Evolutionary conservation across 805 yeast genomes (phyloP), one percentile per base, ranked within the genome.

Genomic region (Wickerhamiella cacticola): DNA sequence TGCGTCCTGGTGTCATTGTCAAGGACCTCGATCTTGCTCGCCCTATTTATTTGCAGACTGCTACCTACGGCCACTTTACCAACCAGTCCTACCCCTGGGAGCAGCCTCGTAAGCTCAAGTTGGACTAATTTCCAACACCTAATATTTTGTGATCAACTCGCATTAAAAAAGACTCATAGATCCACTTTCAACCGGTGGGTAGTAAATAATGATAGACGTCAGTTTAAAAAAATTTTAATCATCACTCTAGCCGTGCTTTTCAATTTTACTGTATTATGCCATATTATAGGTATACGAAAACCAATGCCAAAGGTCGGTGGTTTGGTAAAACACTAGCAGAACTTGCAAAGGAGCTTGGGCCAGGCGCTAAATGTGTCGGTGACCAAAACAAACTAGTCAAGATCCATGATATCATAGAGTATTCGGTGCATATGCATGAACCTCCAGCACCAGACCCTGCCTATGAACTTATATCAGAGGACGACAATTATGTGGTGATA

Each of bases 81-180:
- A 85, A 92, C 82, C 99, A 89, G 78, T 82, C 80, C 66, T 83
- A 86, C 80, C 75, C 96, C 63, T 92, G 99, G 99, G 99, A 92
- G 78, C 79, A 84, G 73, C 95, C 96, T 72, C 86, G 63, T 53
- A 58, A 60, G 59, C 67, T 68, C 55, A 54, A 64, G 57, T 55
- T 66, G 26, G 28, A 34, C 31, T 44, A 41, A 26, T 3, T 6
- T 40, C 13, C 33, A 26, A 36, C 41, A 18, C 16, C 25, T 21
- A 36, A 36, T 21, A 36, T 22, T 36, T 10, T 39, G 38, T 26
- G 41, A 34, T 44, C 47, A 44, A 44, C 47, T 35, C 41, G 47
- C 23, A 23, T 9, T n/a, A 13, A 23, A 46, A 23, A 10, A 23
- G 28, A 24, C 10, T n/a, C 31, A 22, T 33, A 15, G 15, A 13